Evolutionary conservation across 2,329 filamentous ascomycete genomes (phyloP), one percentile per base, ranked within the genome.

Genomic region (Lecanoromycetidae sp.): DNA sequence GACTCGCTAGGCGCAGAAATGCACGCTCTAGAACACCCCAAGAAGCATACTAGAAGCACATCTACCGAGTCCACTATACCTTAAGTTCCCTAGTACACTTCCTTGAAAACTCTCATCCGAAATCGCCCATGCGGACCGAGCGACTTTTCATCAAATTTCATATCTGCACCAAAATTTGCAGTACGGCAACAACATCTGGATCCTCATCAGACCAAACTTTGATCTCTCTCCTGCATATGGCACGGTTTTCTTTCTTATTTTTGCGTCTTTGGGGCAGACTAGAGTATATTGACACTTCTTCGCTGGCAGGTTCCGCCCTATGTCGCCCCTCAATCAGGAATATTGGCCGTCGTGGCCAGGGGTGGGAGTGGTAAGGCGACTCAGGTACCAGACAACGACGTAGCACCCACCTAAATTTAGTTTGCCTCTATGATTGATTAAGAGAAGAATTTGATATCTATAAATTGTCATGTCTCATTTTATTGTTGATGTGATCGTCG

Each of bases 361-460:
- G 6, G 15, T 15, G 29, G 20, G 15, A 13, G 26, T 22, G 10
- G 19, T 32, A 26, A 37, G 25, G 27, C 29, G 17, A 27, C 8
- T 46, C 44, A 46, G 44, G 44, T 39, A 46, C 44, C 15, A 36
- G n/a, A n/a, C n/a, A n/a, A n/a, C n/a, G n/a, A n/a, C 15, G 10
- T 22, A 20, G 7, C 20, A 15, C 26, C 27, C 17, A 40, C 41
- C 44, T 46, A 40, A 46, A 35, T 40, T 35, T 46, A 46, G 27
- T 41, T 36, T n/a, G n/a, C 3, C 3, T 26, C n/a, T n/a, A n/a
- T n/a, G n/a, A n/a, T n/a, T n/a, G n/a, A n/a, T n/a, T n/a, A n/a
- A n/a, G n/a, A n/a, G n/a, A 12, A 30, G 25, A 30, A 15, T 29
- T 23, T 45, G 19, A 23, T 32, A 45, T 45, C 19, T 46, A 38